Evolutionary conservation across 768 basidiomycete species (phyloP).

Genomic region (Mycena floridula): DNA sequence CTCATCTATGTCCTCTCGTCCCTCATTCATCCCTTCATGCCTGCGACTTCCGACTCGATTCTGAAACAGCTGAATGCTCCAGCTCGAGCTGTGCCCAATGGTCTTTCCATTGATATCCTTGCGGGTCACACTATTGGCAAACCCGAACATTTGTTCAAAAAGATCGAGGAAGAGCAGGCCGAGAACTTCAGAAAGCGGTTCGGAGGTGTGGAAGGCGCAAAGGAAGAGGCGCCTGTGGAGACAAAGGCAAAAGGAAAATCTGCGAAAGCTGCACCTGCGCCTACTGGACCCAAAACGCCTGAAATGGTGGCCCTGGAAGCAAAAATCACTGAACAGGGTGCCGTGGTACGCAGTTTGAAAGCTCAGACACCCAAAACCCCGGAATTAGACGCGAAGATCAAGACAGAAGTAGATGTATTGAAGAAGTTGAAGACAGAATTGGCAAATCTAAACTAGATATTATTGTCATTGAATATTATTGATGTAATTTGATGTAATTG

Average conservation of each 20-base stretch:
- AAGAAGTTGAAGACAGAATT: slow-evolving; percentile 63
- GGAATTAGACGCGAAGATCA: slow-evolving; percentile 57
- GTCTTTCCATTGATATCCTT: slow-evolving; percentile 75
- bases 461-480: no score
- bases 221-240: slow-evolving; percentile 17
- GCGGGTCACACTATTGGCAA: slow-evolving; percentile 80
- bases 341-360: slow-evolving; percentile 67
- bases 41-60: slow-evolving; percentile 76
- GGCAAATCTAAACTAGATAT: slow-evolving; percentile 21
- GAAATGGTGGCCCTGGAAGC: slow-evolving; percentile 70
- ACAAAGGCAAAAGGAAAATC: slow-evolving; percentile 1
- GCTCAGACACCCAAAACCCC: slow-evolving; percentile 50
- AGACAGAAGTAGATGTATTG: slow-evolving; percentile 53
- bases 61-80: slow-evolving; percentile 87
- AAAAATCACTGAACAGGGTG: slow-evolving; percentile 72
- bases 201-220: slow-evolving; percentile 50
- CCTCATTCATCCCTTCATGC: slow-evolving; percentile 95
- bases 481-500: no score
- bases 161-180: slow-evolving; percentile 87
- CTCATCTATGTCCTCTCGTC: slow-evolving; percentile 87
- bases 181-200: slow-evolving; percentile 79
- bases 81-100: slow-evolving; percentile 68
- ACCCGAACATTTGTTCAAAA: slow-evolving; percentile 89
- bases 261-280: slow-evolving; percentile 5
- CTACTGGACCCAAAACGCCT: slow-evolving; percentile 54